Percentiles rank a stretch among this genome's conserved stretches.
These are phyloP conservation scores for Diplodia mutila DNA, from an alignment of 2,329 filamentous ascomycete species.

Conservation along the genomic window DNA sequence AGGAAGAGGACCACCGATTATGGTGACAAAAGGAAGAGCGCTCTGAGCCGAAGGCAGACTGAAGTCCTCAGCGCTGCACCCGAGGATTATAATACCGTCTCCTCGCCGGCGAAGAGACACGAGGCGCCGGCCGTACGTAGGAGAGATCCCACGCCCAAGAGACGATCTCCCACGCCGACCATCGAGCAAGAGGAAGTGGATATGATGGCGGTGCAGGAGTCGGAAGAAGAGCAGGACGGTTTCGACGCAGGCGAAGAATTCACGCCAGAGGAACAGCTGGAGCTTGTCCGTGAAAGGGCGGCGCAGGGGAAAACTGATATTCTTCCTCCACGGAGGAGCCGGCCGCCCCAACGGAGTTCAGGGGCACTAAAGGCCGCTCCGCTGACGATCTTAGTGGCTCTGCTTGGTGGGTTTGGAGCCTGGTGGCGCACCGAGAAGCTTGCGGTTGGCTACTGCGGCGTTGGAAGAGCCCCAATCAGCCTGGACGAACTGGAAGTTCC, in stretches of 20 bases:
- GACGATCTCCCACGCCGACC: constrained; percentile 8
- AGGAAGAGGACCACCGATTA: constrained; percentile 55
- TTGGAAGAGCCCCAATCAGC: constrained; percentile 65
- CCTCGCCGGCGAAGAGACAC: constrained; percentile 46
- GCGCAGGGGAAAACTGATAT: constrained; percentile 59
- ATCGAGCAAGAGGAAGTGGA: neutral
- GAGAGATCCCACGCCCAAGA: neutral
- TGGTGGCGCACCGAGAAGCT: constrained; percentile 96
- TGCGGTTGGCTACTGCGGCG: constrained; percentile 92
- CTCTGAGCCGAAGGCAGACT: constrained; percentile 47
- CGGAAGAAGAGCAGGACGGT: constrained; percentile 28
- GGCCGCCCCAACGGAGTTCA: constrained; percentile 49
- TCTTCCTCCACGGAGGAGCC: constrained; percentile 42
- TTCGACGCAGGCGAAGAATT: constrained; percentile 87
- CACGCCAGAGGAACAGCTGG: constrained; percentile 81
- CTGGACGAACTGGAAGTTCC: constrained; percentile 67
- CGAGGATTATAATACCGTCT: constrained; percentile 55
- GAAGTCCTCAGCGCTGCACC: constrained; percentile 49
- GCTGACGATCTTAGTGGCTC: constrained; percentile 69
- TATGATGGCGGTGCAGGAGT: constrained; percentile 8
- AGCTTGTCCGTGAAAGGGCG: constrained; percentile 71
- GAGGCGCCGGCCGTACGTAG: constrained; percentile 2
- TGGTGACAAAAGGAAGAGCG: constrained; percentile 49
- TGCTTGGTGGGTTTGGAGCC: constrained; percentile 72
- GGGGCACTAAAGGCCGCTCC: constrained; percentile 66